Evolutionary conservation across 352 stramenopile species (phyloP).

Genomic region (Pythium diclinum): DNA sequence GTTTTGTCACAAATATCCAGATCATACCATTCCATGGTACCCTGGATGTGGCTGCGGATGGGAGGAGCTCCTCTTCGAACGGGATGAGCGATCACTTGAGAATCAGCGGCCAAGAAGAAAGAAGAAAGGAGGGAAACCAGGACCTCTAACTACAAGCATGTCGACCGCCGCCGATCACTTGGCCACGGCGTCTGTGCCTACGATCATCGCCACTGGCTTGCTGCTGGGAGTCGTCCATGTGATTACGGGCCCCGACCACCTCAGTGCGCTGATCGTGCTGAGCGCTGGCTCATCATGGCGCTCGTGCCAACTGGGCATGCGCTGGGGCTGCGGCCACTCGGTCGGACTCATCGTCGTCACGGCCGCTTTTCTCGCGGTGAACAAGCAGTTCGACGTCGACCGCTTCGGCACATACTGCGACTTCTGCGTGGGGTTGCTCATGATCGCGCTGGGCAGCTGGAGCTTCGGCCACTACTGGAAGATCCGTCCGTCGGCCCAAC

Average conservation of each 20-base stretch:
- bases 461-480: slow-evolving; percentile 39
- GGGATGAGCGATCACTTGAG: slow-evolving; percentile 12
- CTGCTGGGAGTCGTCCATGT: slow-evolving; percentile 49
- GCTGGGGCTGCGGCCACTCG: slow-evolving; percentile 83
- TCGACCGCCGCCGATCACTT: slow-evolving; percentile 16
- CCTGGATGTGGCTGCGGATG: neutral
- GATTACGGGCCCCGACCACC: slow-evolving; percentile 74
- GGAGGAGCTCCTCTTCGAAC: neutral
- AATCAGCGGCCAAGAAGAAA: neutral
- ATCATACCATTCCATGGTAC: neutral
- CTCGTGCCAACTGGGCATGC: slow-evolving; percentile 73
- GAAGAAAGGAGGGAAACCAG: neutral
- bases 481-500: slow-evolving; percentile 23
- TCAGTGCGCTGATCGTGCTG: slow-evolving; percentile 83
- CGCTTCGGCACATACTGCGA: slow-evolving; percentile 49
- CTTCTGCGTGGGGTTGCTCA: slow-evolving; percentile 50
- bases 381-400: slow-evolving; percentile 41
- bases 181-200: slow-evolving; percentile 26
- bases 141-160: neutral
- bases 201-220: slow-evolving; percentile 45
- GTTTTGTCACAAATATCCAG: neutral
- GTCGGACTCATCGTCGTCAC: slow-evolving; percentile 72
- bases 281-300: slow-evolving; percentile 60
- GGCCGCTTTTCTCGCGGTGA: slow-evolving; percentile 49
- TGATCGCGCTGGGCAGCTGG: slow-evolving; percentile 47